A percentile compares a stretch with the other conserved stretches of the same genome.
These are phyloP conservation scores for Gaultheria prostrata DNA, from an alignment of 148 eudicot species.

Conservation along the genomic window DNA sequence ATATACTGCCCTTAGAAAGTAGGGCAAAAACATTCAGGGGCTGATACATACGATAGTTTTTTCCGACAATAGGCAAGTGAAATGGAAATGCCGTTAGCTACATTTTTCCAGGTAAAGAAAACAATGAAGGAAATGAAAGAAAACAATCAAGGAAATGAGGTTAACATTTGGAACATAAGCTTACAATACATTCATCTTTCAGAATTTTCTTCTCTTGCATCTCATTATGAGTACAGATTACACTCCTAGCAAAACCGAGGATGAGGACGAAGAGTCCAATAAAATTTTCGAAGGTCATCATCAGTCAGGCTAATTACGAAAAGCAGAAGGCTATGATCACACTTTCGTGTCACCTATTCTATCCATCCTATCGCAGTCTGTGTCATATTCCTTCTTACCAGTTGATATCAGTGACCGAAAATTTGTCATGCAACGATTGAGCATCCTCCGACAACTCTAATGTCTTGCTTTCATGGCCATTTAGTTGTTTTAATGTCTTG, in stretches of 20 bases:
- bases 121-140: not conserved
- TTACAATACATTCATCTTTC: not conserved
- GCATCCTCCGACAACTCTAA: not conserved
- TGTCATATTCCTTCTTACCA: not conserved
- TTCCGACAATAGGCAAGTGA: not conserved
- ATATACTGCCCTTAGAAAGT: not conserved
- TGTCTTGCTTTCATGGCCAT: conserved; percentile 10
- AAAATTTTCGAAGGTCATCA: not conserved
- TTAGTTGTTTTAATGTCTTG: conserved; percentile 12
- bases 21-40: not conserved
- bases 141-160: not conserved
- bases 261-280: not conserved
- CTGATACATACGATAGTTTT: not conserved
- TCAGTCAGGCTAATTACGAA: not conserved
- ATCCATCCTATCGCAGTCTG: not conserved
- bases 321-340: not conserved
- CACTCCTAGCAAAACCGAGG: not conserved
- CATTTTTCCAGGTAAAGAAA: not conserved
- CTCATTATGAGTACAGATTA: not conserved
- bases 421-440: not conserved
- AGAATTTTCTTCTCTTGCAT: not conserved
- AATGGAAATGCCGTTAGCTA: not conserved
- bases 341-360: not conserved
- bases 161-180: not conserved
- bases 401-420: not conserved